These are phyloP conservation scores for Trichoderma oligosporum DNA, from an alignment of 2,329 filamentous ascomycete genomes.

Conservation along the genomic window DNA sequence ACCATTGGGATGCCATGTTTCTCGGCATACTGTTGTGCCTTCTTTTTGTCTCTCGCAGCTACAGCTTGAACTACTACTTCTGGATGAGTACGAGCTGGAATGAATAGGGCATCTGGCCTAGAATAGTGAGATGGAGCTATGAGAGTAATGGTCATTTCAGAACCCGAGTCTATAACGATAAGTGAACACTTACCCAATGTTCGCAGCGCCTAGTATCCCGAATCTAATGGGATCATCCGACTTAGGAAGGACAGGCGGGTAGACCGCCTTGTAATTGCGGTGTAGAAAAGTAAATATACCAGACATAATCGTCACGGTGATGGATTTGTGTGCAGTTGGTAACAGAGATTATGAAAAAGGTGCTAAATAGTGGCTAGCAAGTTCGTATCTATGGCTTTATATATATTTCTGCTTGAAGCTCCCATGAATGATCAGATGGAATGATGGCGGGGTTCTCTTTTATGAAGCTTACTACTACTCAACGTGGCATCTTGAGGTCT, in stretches of 20 bases:
- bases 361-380: too few species aligned
- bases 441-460: too few species aligned
- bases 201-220: not conserved
- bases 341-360: not conserved
- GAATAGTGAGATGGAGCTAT: not conserved
- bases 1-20: not conserved
- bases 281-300: not conserved
- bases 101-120: not conserved
- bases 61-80: conserved; percentile 1
- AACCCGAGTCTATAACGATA: too few species aligned
- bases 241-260: not conserved
- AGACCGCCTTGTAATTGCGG: not conserved
- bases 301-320: not conserved
- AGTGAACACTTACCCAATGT: not conserved
- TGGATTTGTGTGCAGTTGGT: not conserved
- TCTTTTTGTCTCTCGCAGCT: not conserved
- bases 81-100: not conserved
- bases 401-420: too few species aligned
- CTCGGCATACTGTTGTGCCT: not conserved
- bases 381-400: too few species aligned
- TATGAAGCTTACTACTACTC: too few species aligned
- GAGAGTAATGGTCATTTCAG: not conserved
- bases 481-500: too few species aligned
- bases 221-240: not conserved
- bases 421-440: too few species aligned